Conservation (phyloP, 2,329 filamentous ascomycete genomes). For the Calonectria multiphialidica region DNA sequence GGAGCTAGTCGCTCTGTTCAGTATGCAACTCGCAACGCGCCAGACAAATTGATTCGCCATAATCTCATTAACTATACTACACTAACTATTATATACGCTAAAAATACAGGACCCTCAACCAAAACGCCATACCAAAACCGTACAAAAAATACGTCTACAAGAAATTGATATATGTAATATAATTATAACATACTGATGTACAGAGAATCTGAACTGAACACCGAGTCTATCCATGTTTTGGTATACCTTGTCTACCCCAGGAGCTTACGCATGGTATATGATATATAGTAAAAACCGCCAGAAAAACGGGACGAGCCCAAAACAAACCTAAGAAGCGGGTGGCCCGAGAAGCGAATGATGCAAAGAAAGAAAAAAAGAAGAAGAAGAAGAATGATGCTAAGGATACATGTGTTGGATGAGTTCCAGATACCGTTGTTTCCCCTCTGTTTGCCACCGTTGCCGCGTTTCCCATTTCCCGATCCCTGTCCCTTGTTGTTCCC, state of each 20-base stretch:
- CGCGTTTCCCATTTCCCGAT: slow-evolving; percentile 19
- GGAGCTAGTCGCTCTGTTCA: not conserved
- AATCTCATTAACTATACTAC: not conserved
- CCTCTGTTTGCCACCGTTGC: slow-evolving; percentile 17
- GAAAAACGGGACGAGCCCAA: slow-evolving; percentile 26
- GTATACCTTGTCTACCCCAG: slow-evolving; percentile 45
- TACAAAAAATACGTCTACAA: slow-evolving; percentile 6
- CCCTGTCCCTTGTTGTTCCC: slow-evolving; percentile 21
- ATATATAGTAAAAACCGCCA: slow-evolving; percentile 31
- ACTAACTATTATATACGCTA: not conserved
- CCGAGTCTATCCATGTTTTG: slow-evolving; percentile 46
- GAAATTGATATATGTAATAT: slow-evolving; percentile 15
- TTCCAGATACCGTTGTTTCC: slow-evolving; percentile 22
- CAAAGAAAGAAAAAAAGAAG: slow-evolving; percentile 24
- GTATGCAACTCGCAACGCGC: not conserved
- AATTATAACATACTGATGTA: slow-evolving; percentile 21
- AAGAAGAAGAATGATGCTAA: slow-evolving; percentile 24
- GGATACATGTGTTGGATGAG: slow-evolving; percentile 28
- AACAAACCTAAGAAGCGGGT: slow-evolving; percentile 19
- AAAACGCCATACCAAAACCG: not conserved
- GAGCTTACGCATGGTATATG: slow-evolving; percentile 42
- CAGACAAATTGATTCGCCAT: not conserved
- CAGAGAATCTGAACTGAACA: slow-evolving; percentile 34
- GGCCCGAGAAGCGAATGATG: slow-evolving; percentile 29
- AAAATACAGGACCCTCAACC: not conserved